These are phyloP conservation scores for Yarrowia osloensis DNA, from an alignment of 805 yeast genomes.

Conservation along the genomic window DNA sequence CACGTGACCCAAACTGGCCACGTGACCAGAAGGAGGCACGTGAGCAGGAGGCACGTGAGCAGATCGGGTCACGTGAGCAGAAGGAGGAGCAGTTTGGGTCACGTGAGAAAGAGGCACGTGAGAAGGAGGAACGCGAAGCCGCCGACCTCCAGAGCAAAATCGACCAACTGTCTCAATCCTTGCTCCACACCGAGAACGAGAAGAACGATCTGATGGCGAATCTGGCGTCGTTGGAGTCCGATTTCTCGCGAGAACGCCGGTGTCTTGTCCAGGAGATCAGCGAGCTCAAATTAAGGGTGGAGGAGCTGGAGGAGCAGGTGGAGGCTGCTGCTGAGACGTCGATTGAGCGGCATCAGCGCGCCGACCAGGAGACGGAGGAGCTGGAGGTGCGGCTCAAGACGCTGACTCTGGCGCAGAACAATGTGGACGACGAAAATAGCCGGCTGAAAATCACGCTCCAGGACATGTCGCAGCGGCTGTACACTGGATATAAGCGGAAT, in stretches of 20 bases:
- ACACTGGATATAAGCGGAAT: slow-evolving; percentile 43
- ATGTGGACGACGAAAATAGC: slow-evolving; percentile 35
- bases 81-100: not conserved
- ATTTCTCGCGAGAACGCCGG: slow-evolving; percentile 56
- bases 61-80: not conserved
- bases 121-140: slow-evolving; percentile 2
- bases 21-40: not conserved
- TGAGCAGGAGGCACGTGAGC: not conserved
- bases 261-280: slow-evolving; percentile 54
- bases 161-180: not conserved
- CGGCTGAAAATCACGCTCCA: slow-evolving; percentile 38
- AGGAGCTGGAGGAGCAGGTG: slow-evolving; percentile 53
- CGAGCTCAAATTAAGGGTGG: slow-evolving; percentile 48
- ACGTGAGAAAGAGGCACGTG: slow-evolving; percentile 1
- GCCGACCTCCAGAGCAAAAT: not conserved
- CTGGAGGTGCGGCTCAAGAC: slow-evolving; percentile 46
- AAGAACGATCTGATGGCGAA: slow-evolving; percentile 68
- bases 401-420: slow-evolving; percentile 38
- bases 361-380: slow-evolving; percentile 43
- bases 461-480: slow-evolving; percentile 48
- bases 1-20: too few species aligned
- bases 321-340: slow-evolving; percentile 41
- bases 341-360: slow-evolving; percentile 31
- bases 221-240: slow-evolving; percentile 64
- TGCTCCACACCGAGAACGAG: slow-evolving; percentile 43